Conservation (phyloP, 108 stramenopile genomes). For the Ochromonas danica region DNA sequence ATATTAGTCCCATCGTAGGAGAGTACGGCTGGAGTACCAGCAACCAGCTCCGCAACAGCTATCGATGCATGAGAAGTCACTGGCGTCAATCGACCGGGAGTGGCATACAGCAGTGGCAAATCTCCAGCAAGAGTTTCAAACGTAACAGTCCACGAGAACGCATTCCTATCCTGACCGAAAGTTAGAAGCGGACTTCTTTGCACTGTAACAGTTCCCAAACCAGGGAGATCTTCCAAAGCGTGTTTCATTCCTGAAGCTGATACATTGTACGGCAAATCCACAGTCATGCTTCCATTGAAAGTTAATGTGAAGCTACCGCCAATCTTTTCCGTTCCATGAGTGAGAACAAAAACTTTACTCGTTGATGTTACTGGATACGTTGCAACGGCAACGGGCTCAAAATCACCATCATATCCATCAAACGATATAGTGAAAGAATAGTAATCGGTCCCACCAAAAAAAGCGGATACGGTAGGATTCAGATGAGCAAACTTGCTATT, state of each 20-base stretch:
- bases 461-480: neutral
- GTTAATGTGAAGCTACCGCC: slow-evolving; percentile 48
- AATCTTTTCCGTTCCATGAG: slow-evolving; percentile 22
- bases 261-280: slow-evolving; percentile 55
- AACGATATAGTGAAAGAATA: neutral
- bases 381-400: neutral
- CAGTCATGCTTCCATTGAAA: slow-evolving; percentile 45
- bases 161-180: neutral
- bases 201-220: slow-evolving; percentile 65
- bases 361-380: neutral
- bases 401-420: neutral
- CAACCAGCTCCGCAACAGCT: slow-evolving; percentile 53
- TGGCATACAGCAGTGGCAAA: slow-evolving; percentile 64
- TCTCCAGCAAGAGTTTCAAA: slow-evolving; percentile 71
- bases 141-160: slow-evolving; percentile 61
- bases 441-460: neutral
- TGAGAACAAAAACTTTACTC: neutral
- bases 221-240: slow-evolving; percentile 63
- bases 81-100: slow-evolving; percentile 58
- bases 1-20: slow-evolving; percentile 67
- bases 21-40: slow-evolving; percentile 65
- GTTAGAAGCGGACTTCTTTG: slow-evolving; percentile 1
- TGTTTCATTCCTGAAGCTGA: slow-evolving; percentile 49
- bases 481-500: neutral
- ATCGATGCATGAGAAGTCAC: slow-evolving; percentile 39